Conservation (phyloP, 2,329 filamentous ascomycete genomes). For the Ceratocystis alfenasii region DNA sequence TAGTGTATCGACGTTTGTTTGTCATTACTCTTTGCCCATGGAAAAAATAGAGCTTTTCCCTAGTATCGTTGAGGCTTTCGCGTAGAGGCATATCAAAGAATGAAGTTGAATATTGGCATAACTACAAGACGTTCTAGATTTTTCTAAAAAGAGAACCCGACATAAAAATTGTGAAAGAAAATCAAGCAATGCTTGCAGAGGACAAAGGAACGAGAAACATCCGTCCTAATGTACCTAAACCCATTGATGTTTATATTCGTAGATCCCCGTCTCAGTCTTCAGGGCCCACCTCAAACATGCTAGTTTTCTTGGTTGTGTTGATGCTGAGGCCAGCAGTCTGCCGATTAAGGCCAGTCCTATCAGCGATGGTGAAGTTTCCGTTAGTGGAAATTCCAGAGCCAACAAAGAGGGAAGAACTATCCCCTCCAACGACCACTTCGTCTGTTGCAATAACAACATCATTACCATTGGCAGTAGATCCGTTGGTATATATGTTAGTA, state of each 20-base stretch:
- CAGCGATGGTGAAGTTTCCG: neutral
- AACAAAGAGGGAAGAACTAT: neutral
- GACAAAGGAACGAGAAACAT: neutral
- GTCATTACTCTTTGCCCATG: neutral
- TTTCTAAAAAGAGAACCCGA: neutral
- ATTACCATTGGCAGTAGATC: neutral
- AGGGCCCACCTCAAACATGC: constrained; percentile 8
- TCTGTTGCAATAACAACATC: neutral
- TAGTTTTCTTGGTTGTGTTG: neutral
- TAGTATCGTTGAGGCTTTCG: neutral
- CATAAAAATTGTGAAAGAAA: neutral
- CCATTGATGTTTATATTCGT: neutral
- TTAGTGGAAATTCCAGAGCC: neutral
- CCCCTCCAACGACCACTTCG: neutral
- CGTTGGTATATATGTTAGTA: neutral
- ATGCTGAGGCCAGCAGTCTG: neutral
- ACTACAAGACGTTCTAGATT: neutral
- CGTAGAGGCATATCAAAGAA: neutral
- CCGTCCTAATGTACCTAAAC: neutral
- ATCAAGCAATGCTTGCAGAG: neutral
- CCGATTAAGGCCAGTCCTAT: neutral
- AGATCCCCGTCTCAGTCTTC: neutral
- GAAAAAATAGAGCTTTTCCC: neutral
- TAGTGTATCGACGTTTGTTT: neutral
- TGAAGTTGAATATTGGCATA: neutral